These are phyloP conservation scores for Ogataea pini DNA, from an alignment of 805 yeast genomes.

Conservation along the genomic window DNA sequence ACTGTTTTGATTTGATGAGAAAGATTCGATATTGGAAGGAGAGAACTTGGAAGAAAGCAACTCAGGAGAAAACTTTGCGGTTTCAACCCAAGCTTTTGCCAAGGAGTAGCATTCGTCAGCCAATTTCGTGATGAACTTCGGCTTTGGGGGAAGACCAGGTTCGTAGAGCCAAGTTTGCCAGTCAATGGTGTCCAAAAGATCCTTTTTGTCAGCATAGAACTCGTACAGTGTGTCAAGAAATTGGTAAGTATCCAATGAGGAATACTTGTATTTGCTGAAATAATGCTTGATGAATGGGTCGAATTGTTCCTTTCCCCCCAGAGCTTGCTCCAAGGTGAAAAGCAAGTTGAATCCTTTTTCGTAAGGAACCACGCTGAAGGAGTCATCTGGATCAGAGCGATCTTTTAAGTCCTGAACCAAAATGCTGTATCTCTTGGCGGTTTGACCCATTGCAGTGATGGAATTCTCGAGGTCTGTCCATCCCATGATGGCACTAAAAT, in stretches of 20 bases:
- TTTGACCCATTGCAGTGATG: constrained; percentile 61
- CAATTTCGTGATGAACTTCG: constrained; percentile 73
- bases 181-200: constrained; percentile 65
- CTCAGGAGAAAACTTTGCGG: constrained; percentile 34
- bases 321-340: constrained; percentile 65
- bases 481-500: constrained; percentile 82
- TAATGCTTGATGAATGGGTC: constrained; percentile 81
- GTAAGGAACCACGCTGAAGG: constrained; percentile 85
- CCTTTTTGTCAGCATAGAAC: constrained; percentile 47
- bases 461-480: constrained; percentile 79
- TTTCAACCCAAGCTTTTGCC: constrained; percentile 63
- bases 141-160: constrained; percentile 90
- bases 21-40: constrained; percentile 50
- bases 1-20: constrained; percentile 75
- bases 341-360: constrained; percentile 86
- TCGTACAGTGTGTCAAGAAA: constrained; percentile 76
- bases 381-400: constrained; percentile 82
- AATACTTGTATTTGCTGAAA: constrained; percentile 65
- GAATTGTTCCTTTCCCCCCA: constrained; percentile 74
- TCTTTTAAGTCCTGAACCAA: constrained; percentile 72
- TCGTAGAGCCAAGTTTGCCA: constrained; percentile 83
- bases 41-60: constrained; percentile 40
- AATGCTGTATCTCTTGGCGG: constrained; percentile 52
- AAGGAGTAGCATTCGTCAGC: constrained; percentile 71
- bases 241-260: constrained; percentile 78